Evolutionary conservation across 345 rosid species (phyloP).

Genomic region (Hibiscus trionum): DNA sequence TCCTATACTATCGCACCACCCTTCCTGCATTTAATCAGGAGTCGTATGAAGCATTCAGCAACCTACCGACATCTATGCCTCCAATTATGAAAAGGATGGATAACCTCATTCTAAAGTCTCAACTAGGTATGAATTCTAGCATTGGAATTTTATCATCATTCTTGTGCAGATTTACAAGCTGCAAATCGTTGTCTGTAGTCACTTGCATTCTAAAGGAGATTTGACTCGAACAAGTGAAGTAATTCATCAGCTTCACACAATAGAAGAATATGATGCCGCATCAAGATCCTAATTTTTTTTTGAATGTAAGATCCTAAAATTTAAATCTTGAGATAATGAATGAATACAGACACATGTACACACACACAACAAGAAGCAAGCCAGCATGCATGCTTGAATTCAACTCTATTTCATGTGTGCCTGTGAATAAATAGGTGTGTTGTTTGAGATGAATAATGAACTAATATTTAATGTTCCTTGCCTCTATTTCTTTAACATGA

Average conservation of each 20-base stretch:
- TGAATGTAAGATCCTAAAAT: not conserved
- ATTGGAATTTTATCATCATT: not conserved
- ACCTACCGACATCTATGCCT: conserved; percentile 8
- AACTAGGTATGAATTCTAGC: not conserved
- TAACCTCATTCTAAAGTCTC: not conserved
- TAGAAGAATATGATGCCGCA: not conserved
- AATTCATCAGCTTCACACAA: not conserved
- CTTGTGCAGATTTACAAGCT: not conserved
- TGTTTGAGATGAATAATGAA: not conserved
- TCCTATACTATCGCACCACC: conserved; percentile 95
- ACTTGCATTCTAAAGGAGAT: not conserved
- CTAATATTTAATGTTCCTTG: conserved; percentile 11
- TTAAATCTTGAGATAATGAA: not conserved
- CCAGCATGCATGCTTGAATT: not conserved
- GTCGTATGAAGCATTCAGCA: conserved; percentile 12
- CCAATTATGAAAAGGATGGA: not conserved
- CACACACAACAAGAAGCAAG: not conserved
- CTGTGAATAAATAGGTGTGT: not conserved
- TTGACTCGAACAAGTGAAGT: not conserved
- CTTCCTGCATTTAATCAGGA: conserved; percentile 50
- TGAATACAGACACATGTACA: not conserved
- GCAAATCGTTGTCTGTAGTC: not conserved
- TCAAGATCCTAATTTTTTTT: not conserved
- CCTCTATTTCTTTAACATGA: conserved; percentile 88
- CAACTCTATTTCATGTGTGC: not conserved